A percentile compares a stretch with the other conserved stretches of the same genome.
These are phyloP conservation scores for Phytophthora aleatoria DNA, from an alignment of 352 stramenopile genomes.

Conservation along the genomic window DNA sequence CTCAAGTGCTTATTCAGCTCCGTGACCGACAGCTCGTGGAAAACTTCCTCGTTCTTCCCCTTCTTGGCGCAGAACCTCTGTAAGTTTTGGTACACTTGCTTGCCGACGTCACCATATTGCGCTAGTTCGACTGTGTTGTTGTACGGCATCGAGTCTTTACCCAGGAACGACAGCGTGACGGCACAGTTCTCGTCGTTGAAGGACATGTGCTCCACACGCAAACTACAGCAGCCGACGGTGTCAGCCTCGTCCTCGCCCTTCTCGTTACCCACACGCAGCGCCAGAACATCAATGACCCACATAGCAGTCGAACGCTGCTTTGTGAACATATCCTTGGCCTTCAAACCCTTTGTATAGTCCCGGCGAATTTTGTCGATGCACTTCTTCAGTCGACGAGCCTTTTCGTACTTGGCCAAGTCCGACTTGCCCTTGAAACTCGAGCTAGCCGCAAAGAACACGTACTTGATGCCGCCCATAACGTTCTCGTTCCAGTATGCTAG, in stretches of 20 bases:
- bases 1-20: conserved; percentile 99
- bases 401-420: conserved; percentile 99
- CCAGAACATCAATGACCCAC: conserved; percentile 99
- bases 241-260: conserved; percentile 99
- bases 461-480: conserved; percentile 98
- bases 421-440: conserved; percentile 99
- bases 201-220: conserved; percentile 98
- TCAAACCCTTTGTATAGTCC: conserved; percentile 90
- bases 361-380: conserved; percentile 96
- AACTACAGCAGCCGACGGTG: conserved; percentile 99
- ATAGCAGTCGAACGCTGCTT: conserved; percentile 98
- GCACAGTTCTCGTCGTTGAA: conserved; percentile 94
- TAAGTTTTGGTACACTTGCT: conserved; percentile 96
- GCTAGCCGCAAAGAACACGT: conserved; percentile 98
- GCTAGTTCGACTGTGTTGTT: conserved; percentile 98
- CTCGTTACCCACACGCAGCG: conserved; percentile 99
- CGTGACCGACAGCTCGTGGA: conserved; percentile 95
- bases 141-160: conserved; percentile 99
- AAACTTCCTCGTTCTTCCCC: conserved; percentile 97
- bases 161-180: conserved; percentile 99
- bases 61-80: conserved; percentile 96
- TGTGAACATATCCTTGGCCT: conserved; percentile 90
- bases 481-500: conserved; percentile 98
- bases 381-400: conserved; percentile 97
- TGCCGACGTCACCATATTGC: conserved; percentile 90